Evolutionary conservation across 2,329 filamentous ascomycete genomes (phyloP).

Genomic region (Aschersonia sp.): DNA sequence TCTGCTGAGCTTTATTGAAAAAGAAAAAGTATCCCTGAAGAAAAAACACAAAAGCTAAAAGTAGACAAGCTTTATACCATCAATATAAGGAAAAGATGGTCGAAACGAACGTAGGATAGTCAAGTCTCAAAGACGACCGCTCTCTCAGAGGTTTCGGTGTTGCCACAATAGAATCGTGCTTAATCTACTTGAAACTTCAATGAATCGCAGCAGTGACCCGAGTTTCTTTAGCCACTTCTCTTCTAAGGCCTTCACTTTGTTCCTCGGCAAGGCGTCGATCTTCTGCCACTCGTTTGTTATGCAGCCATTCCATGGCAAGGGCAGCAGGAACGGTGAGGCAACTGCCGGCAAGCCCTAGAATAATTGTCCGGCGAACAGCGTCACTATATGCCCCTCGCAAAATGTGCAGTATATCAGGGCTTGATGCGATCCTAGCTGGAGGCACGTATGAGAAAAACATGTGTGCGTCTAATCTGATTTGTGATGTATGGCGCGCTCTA

Average conservation of each 20-base stretch:
- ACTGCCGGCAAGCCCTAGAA: neutral
- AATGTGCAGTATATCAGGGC: neutral
- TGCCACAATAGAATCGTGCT: too few species aligned
- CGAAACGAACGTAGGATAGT: too few species aligned
- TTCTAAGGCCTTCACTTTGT: neutral
- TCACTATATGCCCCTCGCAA: neutral
- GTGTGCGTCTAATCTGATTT: too few species aligned
- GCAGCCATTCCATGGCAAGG: neutral
- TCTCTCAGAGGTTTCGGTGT: too few species aligned
- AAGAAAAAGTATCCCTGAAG: too few species aligned
- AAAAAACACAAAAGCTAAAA: too few species aligned
- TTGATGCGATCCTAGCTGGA: neutral
- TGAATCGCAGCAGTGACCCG: neutral
- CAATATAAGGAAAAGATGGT: too few species aligned
- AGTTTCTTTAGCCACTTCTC: neutral
- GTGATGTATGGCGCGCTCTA: too few species aligned
- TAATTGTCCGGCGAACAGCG: neutral
- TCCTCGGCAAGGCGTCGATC: neutral
- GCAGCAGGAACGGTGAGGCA: conserved; percentile 2
- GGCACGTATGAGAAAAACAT: too few species aligned
- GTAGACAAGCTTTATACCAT: too few species aligned
- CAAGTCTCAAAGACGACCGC: too few species aligned
- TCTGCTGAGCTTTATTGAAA: too few species aligned
- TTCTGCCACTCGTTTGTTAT: neutral
- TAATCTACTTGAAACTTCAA: neutral